Percentiles rank a stretch among this genome's conserved stretches.
phyloP scores from a whole-genome alignment of 2,329 filamentous ascomycete genomes.

The Colletotrichum gigasporum region DNA sequence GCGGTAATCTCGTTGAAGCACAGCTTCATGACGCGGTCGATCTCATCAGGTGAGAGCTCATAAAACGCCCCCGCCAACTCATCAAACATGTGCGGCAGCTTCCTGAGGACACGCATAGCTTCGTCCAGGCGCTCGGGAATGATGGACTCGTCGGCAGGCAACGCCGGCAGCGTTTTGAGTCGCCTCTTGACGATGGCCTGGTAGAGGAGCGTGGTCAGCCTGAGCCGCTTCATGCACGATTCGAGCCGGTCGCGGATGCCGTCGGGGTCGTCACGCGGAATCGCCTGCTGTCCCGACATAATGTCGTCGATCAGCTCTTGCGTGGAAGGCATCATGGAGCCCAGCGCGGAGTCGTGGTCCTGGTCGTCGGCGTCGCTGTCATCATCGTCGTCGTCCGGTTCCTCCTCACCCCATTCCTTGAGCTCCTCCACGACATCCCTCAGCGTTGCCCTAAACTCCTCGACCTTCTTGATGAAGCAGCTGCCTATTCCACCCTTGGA shows the following conservation, averaged over 20 bases:
- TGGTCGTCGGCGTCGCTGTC: conserved; percentile 55
- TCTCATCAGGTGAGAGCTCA: conserved; percentile 67
- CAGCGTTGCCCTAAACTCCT: conserved; percentile 78
- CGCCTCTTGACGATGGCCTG: conserved; percentile 76
- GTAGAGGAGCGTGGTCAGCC: conserved; percentile 74
- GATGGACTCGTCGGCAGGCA: conserved; percentile 44
- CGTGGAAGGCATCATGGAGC: conserved; percentile 43
- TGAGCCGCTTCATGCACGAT: conserved; percentile 69
- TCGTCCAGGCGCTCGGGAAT: conserved; percentile 61
- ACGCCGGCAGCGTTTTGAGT: conserved; percentile 65
- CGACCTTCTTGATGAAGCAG: conserved; percentile 75
- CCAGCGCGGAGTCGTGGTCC: conserved; percentile 49
- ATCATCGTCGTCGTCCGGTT: conserved; percentile 67
- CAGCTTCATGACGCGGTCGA: conserved; percentile 66
- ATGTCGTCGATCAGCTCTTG: conserved; percentile 74
- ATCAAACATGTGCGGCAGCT: conserved; percentile 74
- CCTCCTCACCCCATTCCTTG: conserved; percentile 86
- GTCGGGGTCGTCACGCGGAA: conserved; percentile 72
- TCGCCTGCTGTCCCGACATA: conserved; percentile 69
- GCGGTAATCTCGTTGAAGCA: conserved; percentile 69
- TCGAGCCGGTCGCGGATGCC: conserved; percentile 73
- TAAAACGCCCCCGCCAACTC: conserved; percentile 80
- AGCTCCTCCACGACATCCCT: conserved; percentile 87
- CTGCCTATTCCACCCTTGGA: conserved; percentile 74
- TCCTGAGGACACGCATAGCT: conserved; percentile 63